Percentiles rank a stretch among this genome's conserved stretches.
Evolutionary conservation across 2,329 filamentous ascomycete genomes (phyloP).

Genomic region (Pseudocercospora fuligena): DNA sequence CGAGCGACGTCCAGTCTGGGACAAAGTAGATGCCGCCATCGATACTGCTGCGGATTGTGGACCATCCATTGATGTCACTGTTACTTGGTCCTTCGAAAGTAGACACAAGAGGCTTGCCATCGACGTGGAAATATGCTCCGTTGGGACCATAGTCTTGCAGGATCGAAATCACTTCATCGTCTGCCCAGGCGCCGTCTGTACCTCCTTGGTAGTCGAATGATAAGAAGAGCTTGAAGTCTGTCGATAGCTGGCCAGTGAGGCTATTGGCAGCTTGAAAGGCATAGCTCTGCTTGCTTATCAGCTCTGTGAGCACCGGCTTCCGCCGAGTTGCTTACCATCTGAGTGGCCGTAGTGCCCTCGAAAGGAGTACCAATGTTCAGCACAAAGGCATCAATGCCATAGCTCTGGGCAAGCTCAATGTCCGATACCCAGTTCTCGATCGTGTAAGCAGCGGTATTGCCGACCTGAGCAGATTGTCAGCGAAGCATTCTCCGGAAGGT

Average conservation of each 20-base stretch:
- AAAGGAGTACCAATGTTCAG: constrained; percentile 52
- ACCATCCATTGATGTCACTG: constrained; percentile 12
- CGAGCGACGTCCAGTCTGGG: constrained; percentile 54
- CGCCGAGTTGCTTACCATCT: constrained; percentile 5
- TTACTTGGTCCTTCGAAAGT: constrained; percentile 51
- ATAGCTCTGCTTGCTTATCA: constrained; percentile 30
- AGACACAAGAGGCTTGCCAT: constrained; percentile 58
- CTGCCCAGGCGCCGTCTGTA: constrained; percentile 37
- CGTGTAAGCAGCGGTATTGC: constrained; percentile 21
- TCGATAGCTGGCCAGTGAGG: constrained; percentile 4
- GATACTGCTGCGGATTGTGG: constrained; percentile 46
- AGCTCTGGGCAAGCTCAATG: constrained; percentile 21
- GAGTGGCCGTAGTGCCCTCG: constrained; percentile 40
- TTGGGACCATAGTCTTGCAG: constrained; percentile 52
- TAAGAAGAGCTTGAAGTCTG: constrained; percentile 60
- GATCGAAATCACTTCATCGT: constrained; percentile 48
- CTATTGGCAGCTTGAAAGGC: constrained; percentile 48
- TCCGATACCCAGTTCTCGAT: constrained; percentile 19
- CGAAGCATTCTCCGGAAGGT: too few relatives aligned
- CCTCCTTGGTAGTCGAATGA: constrained; percentile 61
- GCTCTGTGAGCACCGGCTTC: neutral
- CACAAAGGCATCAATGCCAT: constrained; percentile 55
- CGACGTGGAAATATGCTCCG: constrained; percentile 55
- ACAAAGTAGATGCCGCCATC: constrained; percentile 48
- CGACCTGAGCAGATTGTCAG: constrained; percentile 7